phyloP scores from a whole-genome alignment of 1,284 basidiomycete genomes.

The Ganoderma lingzhi region DNA sequence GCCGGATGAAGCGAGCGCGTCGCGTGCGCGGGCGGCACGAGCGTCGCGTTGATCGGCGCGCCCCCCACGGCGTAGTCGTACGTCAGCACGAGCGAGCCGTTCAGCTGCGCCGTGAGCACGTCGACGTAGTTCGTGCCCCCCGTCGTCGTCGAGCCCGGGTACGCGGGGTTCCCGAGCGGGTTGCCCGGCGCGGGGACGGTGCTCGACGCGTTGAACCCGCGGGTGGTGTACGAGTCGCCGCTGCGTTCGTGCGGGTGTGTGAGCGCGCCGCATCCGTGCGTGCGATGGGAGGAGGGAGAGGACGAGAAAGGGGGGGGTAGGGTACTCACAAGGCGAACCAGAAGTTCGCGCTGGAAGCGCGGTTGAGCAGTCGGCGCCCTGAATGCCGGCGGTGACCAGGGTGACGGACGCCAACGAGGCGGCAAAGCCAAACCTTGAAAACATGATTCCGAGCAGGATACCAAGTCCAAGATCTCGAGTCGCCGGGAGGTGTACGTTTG shows the following conservation, averaged over 20 bases:
- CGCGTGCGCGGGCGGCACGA: constrained; percentile 57
- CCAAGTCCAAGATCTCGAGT: neutral
- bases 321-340: constrained; percentile 59
- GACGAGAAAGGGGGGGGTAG: neutral
- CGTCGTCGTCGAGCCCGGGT: constrained; percentile 61
- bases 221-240: constrained; percentile 68
- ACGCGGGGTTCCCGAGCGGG: constrained; percentile 65
- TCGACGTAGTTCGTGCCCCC: constrained; percentile 68
- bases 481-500: neutral
- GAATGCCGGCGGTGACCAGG: constrained; percentile 31
- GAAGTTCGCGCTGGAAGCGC: constrained; percentile 44
- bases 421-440: constrained; percentile 23
- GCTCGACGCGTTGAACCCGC: constrained; percentile 53
- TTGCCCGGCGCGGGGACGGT: constrained; percentile 55
- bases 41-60: constrained; percentile 60
- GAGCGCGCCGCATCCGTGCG: too few species aligned
- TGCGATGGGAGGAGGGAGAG: neutral
- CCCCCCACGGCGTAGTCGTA: constrained; percentile 71
- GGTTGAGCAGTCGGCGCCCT: constrained; percentile 26
- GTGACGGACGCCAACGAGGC: constrained; percentile 25
- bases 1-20: constrained; percentile 64
- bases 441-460: constrained; percentile 15
- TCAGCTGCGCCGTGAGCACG: constrained; percentile 55
- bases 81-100: constrained; percentile 59
- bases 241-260: constrained; percentile 38